phyloP scores from a whole-genome alignment of 169 alveolate genomes.

The Plasmodium cynomolgi region DNA sequence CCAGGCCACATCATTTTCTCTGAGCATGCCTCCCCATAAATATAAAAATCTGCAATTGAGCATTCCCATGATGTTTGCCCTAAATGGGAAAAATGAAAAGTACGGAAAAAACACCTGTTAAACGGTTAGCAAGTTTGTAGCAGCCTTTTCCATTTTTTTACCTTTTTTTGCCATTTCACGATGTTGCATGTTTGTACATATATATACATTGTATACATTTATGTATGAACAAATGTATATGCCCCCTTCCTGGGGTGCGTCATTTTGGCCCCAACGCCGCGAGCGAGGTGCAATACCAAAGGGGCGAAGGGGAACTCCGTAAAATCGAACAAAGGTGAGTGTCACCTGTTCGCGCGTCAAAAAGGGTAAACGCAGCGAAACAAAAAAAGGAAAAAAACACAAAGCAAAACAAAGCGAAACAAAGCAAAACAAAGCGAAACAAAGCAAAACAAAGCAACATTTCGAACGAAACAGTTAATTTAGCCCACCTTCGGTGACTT shows the following conservation, averaged over 20 bases:
- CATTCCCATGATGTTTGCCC: background rate
- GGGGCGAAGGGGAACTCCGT: background rate
- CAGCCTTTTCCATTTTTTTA: background rate
- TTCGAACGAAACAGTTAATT: background rate
- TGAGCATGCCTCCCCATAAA: background rate
- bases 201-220: background rate
- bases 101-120: background rate
- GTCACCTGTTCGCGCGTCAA: background rate
- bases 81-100: background rate
- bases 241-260: background rate
- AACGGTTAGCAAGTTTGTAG: background rate
- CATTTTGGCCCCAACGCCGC: background rate
- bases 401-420: background rate
- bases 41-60: background rate
- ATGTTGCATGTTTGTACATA: background rate
- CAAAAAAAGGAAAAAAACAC: constrained; percentile 6
- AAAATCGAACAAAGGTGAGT: background rate
- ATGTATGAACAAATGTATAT: background rate
- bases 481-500: background rate
- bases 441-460: background rate
- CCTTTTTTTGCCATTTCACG: background rate
- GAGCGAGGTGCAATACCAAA: background rate
- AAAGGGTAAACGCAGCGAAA: background rate
- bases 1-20: background rate
- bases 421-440: background rate